Conservation (phyloP, 2,329 filamentous ascomycete genomes). For the Falciphora oryzae region DNA sequence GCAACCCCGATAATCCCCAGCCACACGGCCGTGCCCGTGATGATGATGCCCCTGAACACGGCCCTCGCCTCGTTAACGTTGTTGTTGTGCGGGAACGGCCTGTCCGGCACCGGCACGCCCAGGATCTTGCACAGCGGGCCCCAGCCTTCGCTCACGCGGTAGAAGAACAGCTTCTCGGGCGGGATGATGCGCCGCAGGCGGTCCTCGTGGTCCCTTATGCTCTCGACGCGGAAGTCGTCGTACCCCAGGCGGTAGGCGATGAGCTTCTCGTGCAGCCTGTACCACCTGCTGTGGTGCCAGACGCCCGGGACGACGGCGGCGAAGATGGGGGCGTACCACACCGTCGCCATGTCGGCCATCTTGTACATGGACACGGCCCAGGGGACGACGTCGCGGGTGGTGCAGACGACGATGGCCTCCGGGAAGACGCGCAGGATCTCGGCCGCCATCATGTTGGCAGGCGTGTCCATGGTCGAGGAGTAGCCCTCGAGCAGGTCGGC, state of each 20-base stretch:
- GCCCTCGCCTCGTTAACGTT: slow-evolving; percentile 6
- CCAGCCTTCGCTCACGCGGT: slow-evolving; percentile 29
- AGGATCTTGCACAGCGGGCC: slow-evolving; percentile 29
- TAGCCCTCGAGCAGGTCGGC: slow-evolving; percentile 29
- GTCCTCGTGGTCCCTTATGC: slow-evolving; percentile 19
- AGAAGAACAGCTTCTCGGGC: slow-evolving; percentile 28
- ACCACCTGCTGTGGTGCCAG: slow-evolving; percentile 26
- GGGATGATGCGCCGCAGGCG: slow-evolving; percentile 27
- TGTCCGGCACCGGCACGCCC: slow-evolving; percentile 26
- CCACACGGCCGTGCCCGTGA: slow-evolving; percentile 3
- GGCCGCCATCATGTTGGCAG: slow-evolving; percentile 21
- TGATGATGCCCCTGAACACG: slow-evolving; percentile 3
- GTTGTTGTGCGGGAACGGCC: slow-evolving; percentile 31
- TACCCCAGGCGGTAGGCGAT: slow-evolving; percentile 24
- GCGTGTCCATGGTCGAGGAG: slow-evolving; percentile 35
- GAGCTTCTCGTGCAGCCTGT: slow-evolving; percentile 16
- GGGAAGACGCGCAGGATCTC: slow-evolving; percentile 31
- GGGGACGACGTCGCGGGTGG: slow-evolving; percentile 30
- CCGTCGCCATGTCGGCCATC: slow-evolving; percentile 27
- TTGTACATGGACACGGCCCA: slow-evolving; percentile 33
- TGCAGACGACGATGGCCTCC: slow-evolving; percentile 41
- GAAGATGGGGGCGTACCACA: slow-evolving; percentile 27
- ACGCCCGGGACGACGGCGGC: slow-evolving; percentile 28
- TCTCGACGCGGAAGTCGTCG: slow-evolving; percentile 15
- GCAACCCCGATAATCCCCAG: not conserved